phyloP scores from a whole-genome alignment of 2,329 filamentous ascomycete genomes.

The Pyrenophora teres region DNA sequence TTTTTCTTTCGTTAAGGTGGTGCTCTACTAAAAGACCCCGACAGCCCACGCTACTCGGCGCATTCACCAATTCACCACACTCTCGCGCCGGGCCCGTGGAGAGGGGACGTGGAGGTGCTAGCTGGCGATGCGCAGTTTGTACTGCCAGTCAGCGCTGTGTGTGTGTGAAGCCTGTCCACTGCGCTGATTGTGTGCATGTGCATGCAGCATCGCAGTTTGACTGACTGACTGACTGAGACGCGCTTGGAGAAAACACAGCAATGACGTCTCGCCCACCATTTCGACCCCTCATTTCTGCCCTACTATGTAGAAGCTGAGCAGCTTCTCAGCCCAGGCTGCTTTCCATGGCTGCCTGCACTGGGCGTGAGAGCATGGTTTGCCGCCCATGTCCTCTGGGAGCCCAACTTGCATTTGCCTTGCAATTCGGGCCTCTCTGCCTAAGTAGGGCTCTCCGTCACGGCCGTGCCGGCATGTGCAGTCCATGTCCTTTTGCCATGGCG shows the following conservation, averaged over 20 bases:
- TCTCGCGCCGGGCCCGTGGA: constrained; percentile 20
- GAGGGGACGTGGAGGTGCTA: constrained; percentile 16
- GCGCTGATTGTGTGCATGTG: neutral
- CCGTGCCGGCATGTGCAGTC: constrained; percentile 13
- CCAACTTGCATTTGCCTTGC: neutral
- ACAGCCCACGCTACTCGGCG: constrained; percentile 22
- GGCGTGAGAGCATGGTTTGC: no score
- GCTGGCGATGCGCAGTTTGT: constrained; percentile 2
- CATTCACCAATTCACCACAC: constrained; percentile 20
- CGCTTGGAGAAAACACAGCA: constrained; percentile 12
- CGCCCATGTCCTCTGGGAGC: neutral
- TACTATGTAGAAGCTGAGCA: neutral
- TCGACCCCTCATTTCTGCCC: constrained; percentile 11
- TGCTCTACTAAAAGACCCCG: constrained; percentile 18
- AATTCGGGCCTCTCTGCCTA: constrained; percentile 11
- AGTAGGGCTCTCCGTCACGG: constrained; percentile 5
- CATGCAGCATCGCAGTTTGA: constrained; percentile 3
- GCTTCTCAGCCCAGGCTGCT: no score
- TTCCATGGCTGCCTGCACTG: no score
- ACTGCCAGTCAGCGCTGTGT: neutral
- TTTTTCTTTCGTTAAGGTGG: constrained; percentile 24
- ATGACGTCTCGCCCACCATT: constrained; percentile 25
- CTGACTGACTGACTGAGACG: constrained; percentile 2
- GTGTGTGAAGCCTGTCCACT: neutral
- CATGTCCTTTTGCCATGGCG: constrained; percentile 8